These are phyloP conservation scores for Nakataea oryzae DNA, from an alignment of 2,329 filamentous ascomycete genomes.

Conservation along the genomic window DNA sequence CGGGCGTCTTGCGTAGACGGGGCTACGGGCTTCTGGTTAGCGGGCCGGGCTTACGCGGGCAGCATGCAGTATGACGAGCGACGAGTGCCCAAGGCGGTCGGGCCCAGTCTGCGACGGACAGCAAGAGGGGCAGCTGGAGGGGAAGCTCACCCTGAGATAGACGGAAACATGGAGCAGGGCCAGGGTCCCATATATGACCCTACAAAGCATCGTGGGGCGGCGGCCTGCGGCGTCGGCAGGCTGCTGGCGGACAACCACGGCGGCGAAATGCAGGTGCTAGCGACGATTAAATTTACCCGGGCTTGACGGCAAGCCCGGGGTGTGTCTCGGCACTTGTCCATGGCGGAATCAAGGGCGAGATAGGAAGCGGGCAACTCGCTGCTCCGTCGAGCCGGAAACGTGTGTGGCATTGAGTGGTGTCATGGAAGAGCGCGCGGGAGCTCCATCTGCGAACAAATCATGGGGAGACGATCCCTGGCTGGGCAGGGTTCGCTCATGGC, in stretches of 20 bases:
- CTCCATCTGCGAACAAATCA: background rate
- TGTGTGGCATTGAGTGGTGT: too few species aligned
- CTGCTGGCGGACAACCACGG: background rate
- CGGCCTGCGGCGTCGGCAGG: background rate
- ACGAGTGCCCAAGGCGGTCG: too few species aligned
- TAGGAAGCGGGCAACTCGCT: background rate
- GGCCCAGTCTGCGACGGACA: too few species aligned
- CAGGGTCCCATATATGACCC: background rate
- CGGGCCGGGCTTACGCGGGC: too few species aligned
- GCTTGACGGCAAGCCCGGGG: background rate
- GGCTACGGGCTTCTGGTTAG: background rate
- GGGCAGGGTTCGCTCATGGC: too few species aligned
- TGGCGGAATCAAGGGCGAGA: background rate
- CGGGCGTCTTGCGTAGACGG: background rate
- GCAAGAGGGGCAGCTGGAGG: too few species aligned
- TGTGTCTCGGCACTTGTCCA: background rate
- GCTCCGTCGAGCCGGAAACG: too few species aligned
- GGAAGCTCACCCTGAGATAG: constrained; percentile 1
- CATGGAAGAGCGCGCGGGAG: too few species aligned
- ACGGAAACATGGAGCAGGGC: constrained; percentile 1
- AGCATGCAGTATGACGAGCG: background rate
- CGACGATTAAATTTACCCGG: constrained; percentile 1
- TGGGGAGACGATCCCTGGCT: background rate
- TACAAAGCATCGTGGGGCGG: background rate
- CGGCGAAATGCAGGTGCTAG: background rate